Evolutionary conservation across 2,329 filamentous ascomycete species (phyloP).

Genomic region (Penicillium sp.): DNA sequence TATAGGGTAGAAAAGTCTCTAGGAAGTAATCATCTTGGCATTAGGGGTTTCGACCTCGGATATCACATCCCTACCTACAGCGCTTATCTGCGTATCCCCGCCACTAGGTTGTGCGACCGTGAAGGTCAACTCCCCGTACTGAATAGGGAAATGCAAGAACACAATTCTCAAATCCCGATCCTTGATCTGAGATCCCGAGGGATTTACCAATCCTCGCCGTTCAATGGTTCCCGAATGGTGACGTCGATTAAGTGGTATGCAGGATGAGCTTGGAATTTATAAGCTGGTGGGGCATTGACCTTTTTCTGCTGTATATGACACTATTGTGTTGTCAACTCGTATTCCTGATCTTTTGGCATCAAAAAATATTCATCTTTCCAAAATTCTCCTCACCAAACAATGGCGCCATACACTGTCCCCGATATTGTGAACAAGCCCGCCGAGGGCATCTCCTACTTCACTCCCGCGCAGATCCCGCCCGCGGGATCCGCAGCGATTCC

Average conservation of each 20-base stretch:
- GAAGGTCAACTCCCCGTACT: too few species aligned
- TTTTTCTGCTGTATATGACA: background rate
- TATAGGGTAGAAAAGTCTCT: too few species aligned
- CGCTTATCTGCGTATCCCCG: too few species aligned
- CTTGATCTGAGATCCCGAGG: background rate
- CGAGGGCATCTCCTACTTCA: conserved; percentile 37
- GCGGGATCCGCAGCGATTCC: conserved; percentile 42
- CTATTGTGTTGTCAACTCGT: background rate
- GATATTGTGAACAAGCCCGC: conserved; percentile 40
- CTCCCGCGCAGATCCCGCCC: conserved; percentile 37
- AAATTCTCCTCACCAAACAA: background rate
- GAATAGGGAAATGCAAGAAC: too few species aligned
- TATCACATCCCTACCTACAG: too few species aligned
- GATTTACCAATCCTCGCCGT: too few species aligned
- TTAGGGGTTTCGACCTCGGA: too few species aligned
- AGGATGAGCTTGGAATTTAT: background rate
- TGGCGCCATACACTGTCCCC: conserved; percentile 12
- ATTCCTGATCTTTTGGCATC: background rate
- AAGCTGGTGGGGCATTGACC: background rate
- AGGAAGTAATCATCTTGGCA: too few species aligned
- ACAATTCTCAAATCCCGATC: too few species aligned
- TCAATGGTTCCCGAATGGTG: background rate
- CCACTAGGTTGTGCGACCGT: too few species aligned
- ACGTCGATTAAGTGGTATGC: background rate
- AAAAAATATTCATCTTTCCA: background rate